Conservation (phyloP, 768 basidiomycete genomes). For the Macrolepiota fuliginosa region DNA sequence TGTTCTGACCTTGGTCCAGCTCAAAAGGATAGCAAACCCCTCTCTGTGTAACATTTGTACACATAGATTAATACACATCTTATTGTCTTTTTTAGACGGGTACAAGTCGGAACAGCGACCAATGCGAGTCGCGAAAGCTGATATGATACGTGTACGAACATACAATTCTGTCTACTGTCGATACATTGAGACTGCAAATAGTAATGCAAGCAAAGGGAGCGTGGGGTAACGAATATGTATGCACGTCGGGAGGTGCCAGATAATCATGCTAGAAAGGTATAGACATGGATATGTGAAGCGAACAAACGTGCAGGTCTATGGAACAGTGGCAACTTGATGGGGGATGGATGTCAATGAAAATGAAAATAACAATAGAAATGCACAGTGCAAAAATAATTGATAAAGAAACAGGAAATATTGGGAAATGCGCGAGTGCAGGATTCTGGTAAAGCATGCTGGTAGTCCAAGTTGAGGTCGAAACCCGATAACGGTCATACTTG, state of each 20-base stretch:
- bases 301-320: conserved; percentile 5
- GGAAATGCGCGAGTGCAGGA: conserved; percentile 6
- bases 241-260: not conserved
- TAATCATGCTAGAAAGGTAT: not conserved
- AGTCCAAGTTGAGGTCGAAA: conserved; percentile 1
- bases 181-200: conserved; percentile 10
- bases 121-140: not conserved
- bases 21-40: conserved; percentile 39
- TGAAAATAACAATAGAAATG: conserved; percentile 12
- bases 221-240: not conserved
- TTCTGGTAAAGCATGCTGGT: conserved; percentile 10
- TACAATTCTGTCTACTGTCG: conserved; percentile 7
- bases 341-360: conserved; percentile 5
- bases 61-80: conserved; percentile 4
- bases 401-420: conserved; percentile 11
- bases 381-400: conserved; percentile 10
- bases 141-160: not conserved
- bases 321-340: conserved; percentile 6
- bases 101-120: not conserved
- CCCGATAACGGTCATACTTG: not conserved
- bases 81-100: not conserved
- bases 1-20: conserved; percentile 21
- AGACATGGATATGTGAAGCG: conserved; percentile 3
- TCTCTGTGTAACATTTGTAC: conserved; percentile 28
- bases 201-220: conserved; percentile 7